These are phyloP conservation scores for Aspergillus baeticus DNA, from an alignment of 495 filamentous ascomycete species.

Conservation along the genomic window DNA sequence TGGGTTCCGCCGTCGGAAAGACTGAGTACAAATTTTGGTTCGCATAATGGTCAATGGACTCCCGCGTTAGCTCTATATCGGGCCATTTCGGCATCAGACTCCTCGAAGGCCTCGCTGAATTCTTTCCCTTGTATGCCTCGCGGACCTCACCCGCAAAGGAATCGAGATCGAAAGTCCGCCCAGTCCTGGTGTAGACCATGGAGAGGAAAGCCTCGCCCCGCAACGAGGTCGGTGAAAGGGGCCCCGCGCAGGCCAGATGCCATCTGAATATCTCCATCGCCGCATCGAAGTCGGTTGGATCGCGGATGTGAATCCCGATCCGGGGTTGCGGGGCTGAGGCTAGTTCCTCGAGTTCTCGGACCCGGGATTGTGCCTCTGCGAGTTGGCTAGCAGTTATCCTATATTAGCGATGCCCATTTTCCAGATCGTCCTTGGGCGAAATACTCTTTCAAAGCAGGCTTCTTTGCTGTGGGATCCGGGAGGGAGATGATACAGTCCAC, in stretches of 20 bases:
- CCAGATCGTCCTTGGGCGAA: slow-evolving; percentile 6
- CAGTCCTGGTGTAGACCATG: background rate
- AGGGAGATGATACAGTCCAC: slow-evolving; percentile 25
- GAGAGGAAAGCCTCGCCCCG: background rate
- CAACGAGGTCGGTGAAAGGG: too few relatives aligned
- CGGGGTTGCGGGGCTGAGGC: background rate
- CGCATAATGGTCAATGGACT: slow-evolving; percentile 22
- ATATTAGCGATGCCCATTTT: background rate
- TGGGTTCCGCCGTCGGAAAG: slow-evolving; percentile 24
- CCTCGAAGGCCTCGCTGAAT: background rate
- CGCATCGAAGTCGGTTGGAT: background rate
- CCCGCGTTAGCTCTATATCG: slow-evolving; percentile 14
- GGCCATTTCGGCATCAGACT: slow-evolving; percentile 20
- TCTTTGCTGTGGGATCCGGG: slow-evolving; percentile 11
- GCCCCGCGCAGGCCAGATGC: too few relatives aligned
- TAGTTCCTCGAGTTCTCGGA: slow-evolving; percentile 22
- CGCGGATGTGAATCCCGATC: background rate
- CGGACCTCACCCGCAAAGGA: slow-evolving; percentile 18
- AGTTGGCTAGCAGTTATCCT: slow-evolving; percentile 18
- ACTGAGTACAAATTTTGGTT: slow-evolving; percentile 25
- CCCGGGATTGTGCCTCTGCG: slow-evolving; percentile 21
- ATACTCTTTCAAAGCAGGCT: slow-evolving; percentile 23
- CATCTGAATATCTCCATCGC: too few relatives aligned
- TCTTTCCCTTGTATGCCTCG: slow-evolving; percentile 12
- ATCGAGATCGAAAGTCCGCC: slow-evolving; percentile 18